These are phyloP conservation scores for Globisporangium cylindrosporum DNA, from an alignment of 352 stramenopile genomes.

Conservation along the genomic window DNA sequence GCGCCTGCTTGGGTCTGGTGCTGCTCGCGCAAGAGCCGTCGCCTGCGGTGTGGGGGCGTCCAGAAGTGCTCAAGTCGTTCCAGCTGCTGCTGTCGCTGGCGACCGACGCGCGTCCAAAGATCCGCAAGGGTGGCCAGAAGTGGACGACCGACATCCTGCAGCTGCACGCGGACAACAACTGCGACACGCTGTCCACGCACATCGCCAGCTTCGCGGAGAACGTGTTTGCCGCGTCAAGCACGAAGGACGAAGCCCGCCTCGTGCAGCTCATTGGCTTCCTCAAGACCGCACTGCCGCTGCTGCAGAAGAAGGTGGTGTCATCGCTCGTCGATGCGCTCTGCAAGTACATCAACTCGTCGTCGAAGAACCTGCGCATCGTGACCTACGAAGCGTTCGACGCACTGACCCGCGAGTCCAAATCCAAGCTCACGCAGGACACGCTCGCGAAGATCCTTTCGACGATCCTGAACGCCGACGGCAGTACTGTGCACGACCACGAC, in stretches of 20 bases:
- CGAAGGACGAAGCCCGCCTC: slow-evolving; percentile 72
- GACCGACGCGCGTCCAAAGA: slow-evolving; percentile 79
- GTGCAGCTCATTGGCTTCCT: slow-evolving; percentile 82
- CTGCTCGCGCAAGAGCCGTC: slow-evolving; percentile 77
- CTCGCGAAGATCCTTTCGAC: slow-evolving; percentile 59
- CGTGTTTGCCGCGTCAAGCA: slow-evolving; percentile 57
- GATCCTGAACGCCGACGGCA: slow-evolving; percentile 62
- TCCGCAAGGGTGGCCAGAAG: slow-evolving; percentile 79
- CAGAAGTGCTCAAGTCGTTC: slow-evolving; percentile 73
- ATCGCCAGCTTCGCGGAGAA: slow-evolving; percentile 87
- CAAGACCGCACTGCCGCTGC: slow-evolving; percentile 67
- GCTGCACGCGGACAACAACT: slow-evolving; percentile 64
- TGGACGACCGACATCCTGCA: slow-evolving; percentile 71
- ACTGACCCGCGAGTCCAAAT: slow-evolving; percentile 45
- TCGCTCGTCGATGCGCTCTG: slow-evolving; percentile 70
- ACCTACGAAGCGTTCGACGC: slow-evolving; percentile 75
- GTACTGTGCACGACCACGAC: slow-evolving; percentile 56
- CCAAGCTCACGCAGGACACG: slow-evolving; percentile 63
- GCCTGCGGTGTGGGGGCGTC: slow-evolving; percentile 51
- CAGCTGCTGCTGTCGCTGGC: slow-evolving; percentile 74
- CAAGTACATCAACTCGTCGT: slow-evolving; percentile 72
- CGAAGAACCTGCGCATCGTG: slow-evolving; percentile 75
- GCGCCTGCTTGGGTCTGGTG: slow-evolving; percentile 55
- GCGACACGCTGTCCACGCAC: slow-evolving; percentile 80
- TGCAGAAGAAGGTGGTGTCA: slow-evolving; percentile 79